These are phyloP conservation scores for Ilyonectria sp. DNA, from an alignment of 2,329 filamentous ascomycete species.

Conservation along the genomic window DNA sequence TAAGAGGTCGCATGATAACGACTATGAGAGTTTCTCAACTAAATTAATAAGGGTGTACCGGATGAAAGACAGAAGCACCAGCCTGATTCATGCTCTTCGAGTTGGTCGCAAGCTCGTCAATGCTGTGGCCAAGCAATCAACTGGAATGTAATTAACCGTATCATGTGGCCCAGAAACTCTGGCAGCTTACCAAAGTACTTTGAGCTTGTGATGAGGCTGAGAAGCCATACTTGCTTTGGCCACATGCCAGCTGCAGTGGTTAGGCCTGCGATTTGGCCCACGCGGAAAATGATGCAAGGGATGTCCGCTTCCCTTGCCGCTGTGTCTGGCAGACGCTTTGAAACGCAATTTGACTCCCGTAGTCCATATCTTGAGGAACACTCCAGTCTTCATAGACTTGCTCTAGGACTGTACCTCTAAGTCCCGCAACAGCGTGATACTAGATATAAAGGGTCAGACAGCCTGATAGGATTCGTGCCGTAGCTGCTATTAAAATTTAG, in stretches of 20 bases:
- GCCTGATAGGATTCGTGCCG: too few species aligned
- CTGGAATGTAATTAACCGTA: neutral
- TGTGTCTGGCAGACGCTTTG: neutral
- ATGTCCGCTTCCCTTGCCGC: neutral
- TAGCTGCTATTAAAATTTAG: too few species aligned
- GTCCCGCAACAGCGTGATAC: neutral
- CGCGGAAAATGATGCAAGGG: neutral
- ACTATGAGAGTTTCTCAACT: too few species aligned
- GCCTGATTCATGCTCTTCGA: too few species aligned
- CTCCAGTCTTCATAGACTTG: too few species aligned
- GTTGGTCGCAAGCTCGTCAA: too few species aligned
- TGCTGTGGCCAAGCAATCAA: neutral
- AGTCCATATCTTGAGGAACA: neutral
- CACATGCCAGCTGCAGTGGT: neutral
- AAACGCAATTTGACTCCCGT: neutral
- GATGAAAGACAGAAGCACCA: too few species aligned
- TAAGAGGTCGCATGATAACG: too few species aligned
- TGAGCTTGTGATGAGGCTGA: neutral
- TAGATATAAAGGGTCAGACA: neutral
- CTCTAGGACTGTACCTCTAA: neutral
- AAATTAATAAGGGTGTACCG: too few species aligned
- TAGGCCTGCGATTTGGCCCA: neutral
- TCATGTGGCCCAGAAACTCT: neutral
- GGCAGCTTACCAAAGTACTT: neutral
- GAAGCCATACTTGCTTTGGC: neutral